These are phyloP conservation scores for Coemansia javaensis DNA, from an alignment of 192 early-diverging fungal genomes.

Conservation along the genomic window DNA sequence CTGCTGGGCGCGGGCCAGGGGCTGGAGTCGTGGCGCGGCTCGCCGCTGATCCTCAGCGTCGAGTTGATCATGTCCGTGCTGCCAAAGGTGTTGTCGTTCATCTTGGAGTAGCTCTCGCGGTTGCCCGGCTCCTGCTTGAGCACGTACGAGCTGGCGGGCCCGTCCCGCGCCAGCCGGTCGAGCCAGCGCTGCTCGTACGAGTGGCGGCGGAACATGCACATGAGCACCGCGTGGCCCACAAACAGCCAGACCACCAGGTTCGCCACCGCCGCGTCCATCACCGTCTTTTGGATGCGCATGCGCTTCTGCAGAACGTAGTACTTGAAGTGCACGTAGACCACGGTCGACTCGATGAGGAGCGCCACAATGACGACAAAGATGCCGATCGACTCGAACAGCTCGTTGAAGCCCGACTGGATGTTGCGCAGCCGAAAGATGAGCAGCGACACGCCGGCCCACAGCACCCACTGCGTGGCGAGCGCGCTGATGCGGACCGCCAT, in stretches of 20 bases:
- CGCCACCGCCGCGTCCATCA: slow-evolving; percentile 12
- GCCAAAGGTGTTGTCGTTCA: background rate
- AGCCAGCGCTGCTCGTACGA: slow-evolving; percentile 33
- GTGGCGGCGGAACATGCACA: slow-evolving; percentile 21
- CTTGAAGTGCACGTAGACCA: slow-evolving; percentile 17
- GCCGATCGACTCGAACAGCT: slow-evolving; percentile 28
- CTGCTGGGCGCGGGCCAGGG: slow-evolving; percentile 4
- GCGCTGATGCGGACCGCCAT: slow-evolving; percentile 17
- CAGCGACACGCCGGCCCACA: slow-evolving; percentile 18
- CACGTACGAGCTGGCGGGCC: slow-evolving; percentile 14
- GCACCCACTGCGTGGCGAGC: slow-evolving; percentile 21
- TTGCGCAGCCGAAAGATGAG: slow-evolving; percentile 37
- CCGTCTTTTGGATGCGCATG: slow-evolving; percentile 25
- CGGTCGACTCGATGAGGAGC: slow-evolving; percentile 16
- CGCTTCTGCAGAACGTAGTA: slow-evolving; percentile 18
- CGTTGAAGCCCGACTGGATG: slow-evolving; percentile 44
- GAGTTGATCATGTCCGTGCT: slow-evolving; percentile 5
- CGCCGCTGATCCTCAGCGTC: background rate
- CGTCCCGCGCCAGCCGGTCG: slow-evolving; percentile 21
- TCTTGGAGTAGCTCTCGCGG: slow-evolving; percentile 4
- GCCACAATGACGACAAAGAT: slow-evolving; percentile 26
- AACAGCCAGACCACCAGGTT: slow-evolving; percentile 32
- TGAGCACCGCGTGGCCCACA: slow-evolving; percentile 22
- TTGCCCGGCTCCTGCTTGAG: background rate
- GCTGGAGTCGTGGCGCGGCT: background rate